Percentiles rank a stretch among this genome's conserved stretches.
Evolutionary conservation across 78 protist genomes (phyloP).

Genomic region (Tieghemostelium lacteum): DNA sequence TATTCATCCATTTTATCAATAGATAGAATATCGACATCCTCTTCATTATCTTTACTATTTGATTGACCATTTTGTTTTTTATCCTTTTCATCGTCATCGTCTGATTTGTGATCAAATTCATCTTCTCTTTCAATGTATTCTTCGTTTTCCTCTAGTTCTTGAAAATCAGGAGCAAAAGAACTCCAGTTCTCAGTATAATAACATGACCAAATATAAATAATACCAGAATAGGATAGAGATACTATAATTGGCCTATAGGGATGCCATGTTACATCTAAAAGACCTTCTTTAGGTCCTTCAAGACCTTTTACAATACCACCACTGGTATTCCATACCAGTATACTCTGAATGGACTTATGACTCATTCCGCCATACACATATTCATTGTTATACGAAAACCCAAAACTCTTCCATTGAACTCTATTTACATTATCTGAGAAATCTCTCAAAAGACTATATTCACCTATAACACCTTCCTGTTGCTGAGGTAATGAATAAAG

Average conservation of each 20-base stretch:
- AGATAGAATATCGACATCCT: constrained; percentile 34
- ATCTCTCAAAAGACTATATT: not conserved
- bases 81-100: not conserved
- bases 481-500: constrained; percentile 16
- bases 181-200: constrained; percentile 87
- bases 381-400: constrained; percentile 63
- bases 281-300: constrained; percentile 89
- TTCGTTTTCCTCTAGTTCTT: constrained; percentile 87
- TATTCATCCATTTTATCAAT: constrained; percentile 50
- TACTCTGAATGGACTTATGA: constrained; percentile 50
- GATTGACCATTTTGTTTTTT: not conserved
- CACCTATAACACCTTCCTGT: not conserved
- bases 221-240: constrained; percentile 24
- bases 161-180: constrained; percentile 90
- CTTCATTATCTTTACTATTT: constrained; percentile 7
- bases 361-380: constrained; percentile 69
- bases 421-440: constrained; percentile 73
- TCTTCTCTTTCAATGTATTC: constrained; percentile 89
- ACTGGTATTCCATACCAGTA: constrained; percentile 69
- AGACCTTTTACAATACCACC: constrained; percentile 80
- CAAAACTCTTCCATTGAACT: constrained; percentile 81
- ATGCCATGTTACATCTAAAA: constrained; percentile 77
- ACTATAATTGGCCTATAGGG: constrained; percentile 78
- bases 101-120: constrained; percentile 81
- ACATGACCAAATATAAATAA: constrained; percentile 74